A percentile compares a stretch with the other conserved stretches of the same genome.
These are phyloP conservation scores for Eucalyptus urophylla DNA, from an alignment of 345 rosid species.

Conservation along the genomic window DNA sequence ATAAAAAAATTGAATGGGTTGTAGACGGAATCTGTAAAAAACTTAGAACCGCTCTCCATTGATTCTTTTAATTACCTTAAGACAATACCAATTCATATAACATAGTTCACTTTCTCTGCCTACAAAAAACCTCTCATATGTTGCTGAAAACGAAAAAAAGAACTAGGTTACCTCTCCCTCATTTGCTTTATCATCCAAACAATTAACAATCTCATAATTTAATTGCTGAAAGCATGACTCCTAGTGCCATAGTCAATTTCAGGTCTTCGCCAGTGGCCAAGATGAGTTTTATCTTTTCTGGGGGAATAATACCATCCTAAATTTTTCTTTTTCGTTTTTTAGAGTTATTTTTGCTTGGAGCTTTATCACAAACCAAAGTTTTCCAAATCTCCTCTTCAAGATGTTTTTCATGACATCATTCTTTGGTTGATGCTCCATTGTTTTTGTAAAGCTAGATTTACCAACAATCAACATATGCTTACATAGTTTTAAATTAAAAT, in stretches of 20 bases:
- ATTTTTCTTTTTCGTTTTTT: background rate
- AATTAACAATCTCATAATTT: too few relatives aligned
- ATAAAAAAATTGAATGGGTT: accelerated
- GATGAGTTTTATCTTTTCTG: background rate
- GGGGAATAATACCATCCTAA: background rate
- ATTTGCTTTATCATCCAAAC: too few relatives aligned
- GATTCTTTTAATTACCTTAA: background rate
- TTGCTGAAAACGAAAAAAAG: too few relatives aligned
- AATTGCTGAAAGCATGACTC: too few relatives aligned
- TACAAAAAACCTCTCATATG: too few relatives aligned
- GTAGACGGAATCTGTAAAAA: accelerated
- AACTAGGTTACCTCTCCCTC: too few relatives aligned
- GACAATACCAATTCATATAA: background rate
- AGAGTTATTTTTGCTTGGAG: background rate
- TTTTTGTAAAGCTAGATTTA: background rate
- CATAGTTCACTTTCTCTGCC: background rate
- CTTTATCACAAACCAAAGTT: background rate
- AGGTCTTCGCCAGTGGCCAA: too few relatives aligned
- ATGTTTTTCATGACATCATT: too few relatives aligned
- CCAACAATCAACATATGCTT: too few relatives aligned
- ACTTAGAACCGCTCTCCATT: background rate
- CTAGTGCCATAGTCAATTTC: too few relatives aligned
- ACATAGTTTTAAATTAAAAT: too few relatives aligned
- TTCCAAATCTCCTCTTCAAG: background rate
- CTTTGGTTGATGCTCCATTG: background rate